Conservation (phyloP, 805 yeast genomes). For the Yarrowia sp. region DNA sequence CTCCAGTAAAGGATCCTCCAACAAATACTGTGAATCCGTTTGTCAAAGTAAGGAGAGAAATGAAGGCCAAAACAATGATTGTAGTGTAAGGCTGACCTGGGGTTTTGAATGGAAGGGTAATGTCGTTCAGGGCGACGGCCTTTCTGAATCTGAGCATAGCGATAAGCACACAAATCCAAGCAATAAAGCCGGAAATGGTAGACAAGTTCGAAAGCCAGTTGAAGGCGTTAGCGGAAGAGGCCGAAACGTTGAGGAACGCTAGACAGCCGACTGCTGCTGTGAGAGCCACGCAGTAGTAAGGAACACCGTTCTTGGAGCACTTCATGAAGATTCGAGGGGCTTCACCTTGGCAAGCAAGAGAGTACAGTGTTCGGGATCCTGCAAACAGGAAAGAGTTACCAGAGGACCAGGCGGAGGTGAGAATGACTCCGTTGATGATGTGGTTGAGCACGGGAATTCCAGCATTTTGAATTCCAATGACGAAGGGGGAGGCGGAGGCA, state of each 20-base stretch:
- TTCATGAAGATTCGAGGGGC: slow-evolving; percentile 62
- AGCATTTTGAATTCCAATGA: slow-evolving; percentile 53
- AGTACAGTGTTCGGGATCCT: slow-evolving; percentile 56
- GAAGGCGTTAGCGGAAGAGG: slow-evolving; percentile 53
- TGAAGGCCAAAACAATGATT: slow-evolving; percentile 50
- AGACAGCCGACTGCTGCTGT: slow-evolving; percentile 59
- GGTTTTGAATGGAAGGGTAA: slow-evolving; percentile 56
- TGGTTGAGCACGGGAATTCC: slow-evolving; percentile 51
- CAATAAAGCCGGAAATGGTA: slow-evolving; percentile 62
- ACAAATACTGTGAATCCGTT: slow-evolving; percentile 71
- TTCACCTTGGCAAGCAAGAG: slow-evolving; percentile 54
- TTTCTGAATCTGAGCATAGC: slow-evolving; percentile 62
- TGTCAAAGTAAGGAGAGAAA: slow-evolving; percentile 53
- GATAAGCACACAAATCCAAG: slow-evolving; percentile 55
- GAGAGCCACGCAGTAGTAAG: slow-evolving; percentile 63
- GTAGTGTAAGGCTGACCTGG: slow-evolving; percentile 56
- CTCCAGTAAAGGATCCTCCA: slow-evolving; percentile 45
- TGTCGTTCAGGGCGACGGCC: slow-evolving; percentile 51
- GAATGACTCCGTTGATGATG: slow-evolving; percentile 51
- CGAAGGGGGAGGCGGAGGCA: slow-evolving; percentile 66
- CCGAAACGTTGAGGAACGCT: slow-evolving; percentile 63
- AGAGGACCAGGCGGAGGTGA: slow-evolving; percentile 57
- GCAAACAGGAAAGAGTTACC: slow-evolving; percentile 58
- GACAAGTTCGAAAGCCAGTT: slow-evolving; percentile 63
- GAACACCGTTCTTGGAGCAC: slow-evolving; percentile 68